phyloP scores from a whole-genome alignment of 2,329 filamentous ascomycete genomes.

The Pseudocercospora pini-densiflorae region DNA sequence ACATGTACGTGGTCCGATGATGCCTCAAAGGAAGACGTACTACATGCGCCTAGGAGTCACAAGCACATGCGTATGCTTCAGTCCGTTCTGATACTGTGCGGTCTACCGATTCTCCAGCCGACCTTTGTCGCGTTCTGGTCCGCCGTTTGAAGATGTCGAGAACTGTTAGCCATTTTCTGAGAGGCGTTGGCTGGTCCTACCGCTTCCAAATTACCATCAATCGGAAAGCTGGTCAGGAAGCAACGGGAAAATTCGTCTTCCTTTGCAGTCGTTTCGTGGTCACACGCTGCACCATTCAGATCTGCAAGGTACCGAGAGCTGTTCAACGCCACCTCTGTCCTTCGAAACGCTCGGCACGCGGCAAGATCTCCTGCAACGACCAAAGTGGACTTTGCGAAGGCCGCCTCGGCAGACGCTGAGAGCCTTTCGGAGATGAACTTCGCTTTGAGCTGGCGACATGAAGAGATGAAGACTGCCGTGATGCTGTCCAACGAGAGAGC shows the following conservation, averaged over 20 bases:
- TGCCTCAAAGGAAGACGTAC: background rate
- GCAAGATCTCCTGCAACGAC: background rate
- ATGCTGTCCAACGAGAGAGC: slow-evolving; percentile 1
- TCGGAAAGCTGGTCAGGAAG: background rate
- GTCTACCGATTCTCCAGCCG: background rate
- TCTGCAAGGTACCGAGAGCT: slow-evolving; percentile 20
- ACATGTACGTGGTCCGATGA: background rate
- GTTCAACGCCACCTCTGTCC: background rate
- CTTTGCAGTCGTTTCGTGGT: background rate
- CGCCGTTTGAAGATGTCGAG: slow-evolving; percentile 1
- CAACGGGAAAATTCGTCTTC: background rate
- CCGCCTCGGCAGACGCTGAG: background rate
- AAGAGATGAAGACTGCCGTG: background rate
- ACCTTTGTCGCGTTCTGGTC: background rate
- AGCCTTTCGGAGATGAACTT: background rate
- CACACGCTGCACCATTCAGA: background rate
- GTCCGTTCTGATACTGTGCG: background rate
- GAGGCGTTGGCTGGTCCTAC: background rate
- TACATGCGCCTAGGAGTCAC: slow-evolving; percentile 2
- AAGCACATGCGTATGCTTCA: slow-evolving; percentile 7
- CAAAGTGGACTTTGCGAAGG: background rate
- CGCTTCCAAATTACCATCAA: background rate
- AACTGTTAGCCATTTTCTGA: background rate
- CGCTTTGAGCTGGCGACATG: background rate
- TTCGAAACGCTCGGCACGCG: background rate